Evolutionary conservation across 257 asterid species (phyloP).

Genomic region (Capsicum baccatum): DNA sequence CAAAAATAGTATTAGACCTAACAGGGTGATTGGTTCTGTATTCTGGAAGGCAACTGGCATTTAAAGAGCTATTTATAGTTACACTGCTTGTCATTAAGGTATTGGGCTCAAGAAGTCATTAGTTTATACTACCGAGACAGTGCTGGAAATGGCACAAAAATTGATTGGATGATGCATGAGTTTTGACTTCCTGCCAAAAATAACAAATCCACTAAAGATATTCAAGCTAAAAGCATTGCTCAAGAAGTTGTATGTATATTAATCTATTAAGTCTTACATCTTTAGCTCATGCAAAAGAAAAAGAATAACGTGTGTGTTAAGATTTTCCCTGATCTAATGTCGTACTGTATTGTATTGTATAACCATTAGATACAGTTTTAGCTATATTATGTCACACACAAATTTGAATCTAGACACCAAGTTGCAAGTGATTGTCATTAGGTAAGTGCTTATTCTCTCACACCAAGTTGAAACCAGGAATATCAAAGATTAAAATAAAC

Average conservation of each 20-base stretch:
- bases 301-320: too few relatives aligned
- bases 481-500: not conserved
- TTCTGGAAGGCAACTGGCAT: slow-evolving; percentile 97
- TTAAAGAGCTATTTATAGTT: slow-evolving; percentile 65
- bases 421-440: slow-evolving; percentile 37
- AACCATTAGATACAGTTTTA: too few relatives aligned
- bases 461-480: slow-evolving; percentile 45
- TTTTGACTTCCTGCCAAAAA: slow-evolving; percentile 71
- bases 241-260: slow-evolving; percentile 78
- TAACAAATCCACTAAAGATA: slow-evolving; percentile 47
- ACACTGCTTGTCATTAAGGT: slow-evolving; percentile 45
- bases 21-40: slow-evolving; percentile 82
- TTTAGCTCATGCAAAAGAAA: too few relatives aligned
- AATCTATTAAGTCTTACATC: too few relatives aligned
- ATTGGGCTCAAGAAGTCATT: slow-evolving; percentile 88
- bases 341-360: too few relatives aligned
- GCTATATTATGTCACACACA: not conserved
- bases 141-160: slow-evolving; percentile 92
- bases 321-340: too few relatives aligned
- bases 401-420: too few relatives aligned
- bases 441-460: slow-evolving; percentile 53
- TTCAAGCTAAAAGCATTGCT: slow-evolving; percentile 47
- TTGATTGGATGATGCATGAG: slow-evolving; percentile 99
- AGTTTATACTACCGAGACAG: slow-evolving; percentile 74
- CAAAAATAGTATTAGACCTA: slow-evolving; percentile 82